Percentiles rank a stretch among this genome's conserved stretches.
Evolutionary conservation across 2,329 filamentous ascomycete species (phyloP).

Genomic region (Aspergillus awamori): DNA sequence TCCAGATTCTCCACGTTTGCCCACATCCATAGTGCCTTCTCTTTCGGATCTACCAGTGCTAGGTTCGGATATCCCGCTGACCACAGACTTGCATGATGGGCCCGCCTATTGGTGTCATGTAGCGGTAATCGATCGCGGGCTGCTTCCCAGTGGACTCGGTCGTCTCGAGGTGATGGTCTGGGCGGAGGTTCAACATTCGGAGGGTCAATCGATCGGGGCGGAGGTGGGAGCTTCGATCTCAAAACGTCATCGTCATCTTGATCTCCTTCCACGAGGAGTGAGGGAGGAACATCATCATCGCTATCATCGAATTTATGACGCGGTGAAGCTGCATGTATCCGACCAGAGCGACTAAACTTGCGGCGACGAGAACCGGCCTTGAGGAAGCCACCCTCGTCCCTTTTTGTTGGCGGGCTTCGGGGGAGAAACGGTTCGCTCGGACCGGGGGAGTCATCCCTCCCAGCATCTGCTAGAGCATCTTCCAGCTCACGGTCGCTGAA

Average conservation of each 20-base stretch:
- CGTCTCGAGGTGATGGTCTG: slow-evolving; percentile 47
- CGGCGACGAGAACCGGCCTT: slow-evolving; percentile 28
- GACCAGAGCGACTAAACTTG: slow-evolving; percentile 35
- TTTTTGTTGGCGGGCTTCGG: slow-evolving; percentile 29
- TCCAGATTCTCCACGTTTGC: slow-evolving; percentile 89
- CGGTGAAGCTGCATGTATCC: slow-evolving; percentile 35
- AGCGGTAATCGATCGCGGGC: slow-evolving; percentile 49
- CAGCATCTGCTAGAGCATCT: slow-evolving; percentile 56
- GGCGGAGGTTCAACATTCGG: slow-evolving; percentile 32
- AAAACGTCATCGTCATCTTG: slow-evolving; percentile 43
- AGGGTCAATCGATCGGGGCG: slow-evolving; percentile 32
- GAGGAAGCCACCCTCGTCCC: slow-evolving; percentile 16
- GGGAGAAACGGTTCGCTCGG: slow-evolving; percentile 46
- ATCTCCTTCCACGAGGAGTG: slow-evolving; percentile 61
- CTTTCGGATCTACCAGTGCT: slow-evolving; percentile 61
- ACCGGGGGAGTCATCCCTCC: slow-evolving; percentile 51
- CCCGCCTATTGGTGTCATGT: slow-evolving; percentile 24
- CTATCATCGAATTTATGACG: slow-evolving; percentile 52
- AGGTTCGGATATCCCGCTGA: slow-evolving; percentile 38
- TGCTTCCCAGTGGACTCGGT: slow-evolving; percentile 55
- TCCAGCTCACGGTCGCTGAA: slow-evolving; percentile 62
- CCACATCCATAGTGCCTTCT: slow-evolving; percentile 89
- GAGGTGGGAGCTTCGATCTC: slow-evolving; percentile 44
- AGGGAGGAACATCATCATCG: slow-evolving; percentile 66
- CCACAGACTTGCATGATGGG: slow-evolving; percentile 28